Conservation (phyloP, 2,329 filamentous ascomycete species). For the Fusarium sterilihyphosum region DNA sequence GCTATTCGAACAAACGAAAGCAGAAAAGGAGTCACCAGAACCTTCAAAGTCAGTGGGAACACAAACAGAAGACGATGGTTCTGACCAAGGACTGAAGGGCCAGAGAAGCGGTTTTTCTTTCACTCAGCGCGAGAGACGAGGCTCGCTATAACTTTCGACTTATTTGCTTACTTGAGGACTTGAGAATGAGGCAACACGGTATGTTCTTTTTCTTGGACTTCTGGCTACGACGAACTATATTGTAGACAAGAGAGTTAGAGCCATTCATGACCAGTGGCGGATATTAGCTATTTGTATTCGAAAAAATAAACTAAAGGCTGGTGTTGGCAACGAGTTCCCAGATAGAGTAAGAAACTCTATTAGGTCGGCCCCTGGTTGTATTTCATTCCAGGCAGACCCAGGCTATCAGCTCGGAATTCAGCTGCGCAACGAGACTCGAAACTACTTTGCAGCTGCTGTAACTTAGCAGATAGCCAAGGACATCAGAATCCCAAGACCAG, state of each 20-base stretch:
- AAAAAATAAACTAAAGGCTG: not conserved
- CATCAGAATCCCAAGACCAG: not conserved
- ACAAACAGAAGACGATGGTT: not conserved
- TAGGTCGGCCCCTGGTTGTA: not conserved
- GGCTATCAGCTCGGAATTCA: not conserved
- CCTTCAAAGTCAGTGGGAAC: not conserved
- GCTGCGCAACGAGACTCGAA: not conserved
- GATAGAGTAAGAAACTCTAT: not conserved
- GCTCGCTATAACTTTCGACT: constrained; percentile 26
- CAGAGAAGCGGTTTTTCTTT: not conserved
- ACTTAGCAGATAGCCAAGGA: not conserved
- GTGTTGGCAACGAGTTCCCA: not conserved
- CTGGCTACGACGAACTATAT: constrained; percentile 13
- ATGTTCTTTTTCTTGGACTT: constrained; percentile 4
- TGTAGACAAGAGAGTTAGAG: constrained; percentile 18
- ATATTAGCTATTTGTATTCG: not conserved
- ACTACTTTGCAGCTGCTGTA: not conserved
- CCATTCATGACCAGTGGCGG: constrained; percentile 1
- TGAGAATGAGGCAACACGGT: not conserved
- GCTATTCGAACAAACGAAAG: constrained; percentile 30
- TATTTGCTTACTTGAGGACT: not conserved
- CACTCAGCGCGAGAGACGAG: constrained; percentile 21
- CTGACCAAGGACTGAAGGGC: not conserved
- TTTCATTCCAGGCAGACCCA: not conserved
- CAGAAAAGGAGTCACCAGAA: not conserved